Percentiles rank a stretch among this genome's conserved stretches.
Evolutionary conservation across 306 rosid genomes (phyloP).

Genomic region (Castanea mollissima): DNA sequence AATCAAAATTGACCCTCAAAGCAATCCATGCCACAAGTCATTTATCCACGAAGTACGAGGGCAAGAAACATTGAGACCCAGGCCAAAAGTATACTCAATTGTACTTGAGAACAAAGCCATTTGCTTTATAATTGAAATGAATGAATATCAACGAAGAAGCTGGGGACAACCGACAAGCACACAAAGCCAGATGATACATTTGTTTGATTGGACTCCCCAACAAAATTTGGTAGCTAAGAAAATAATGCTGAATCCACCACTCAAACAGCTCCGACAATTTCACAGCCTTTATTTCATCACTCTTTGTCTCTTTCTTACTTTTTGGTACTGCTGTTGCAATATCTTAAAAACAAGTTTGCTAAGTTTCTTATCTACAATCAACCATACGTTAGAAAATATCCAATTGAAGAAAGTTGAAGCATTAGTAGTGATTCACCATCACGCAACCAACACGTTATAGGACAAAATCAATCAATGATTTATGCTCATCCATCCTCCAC

Average conservation of each 20-base stretch:
- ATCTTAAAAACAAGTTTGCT: neutral
- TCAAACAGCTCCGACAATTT: neutral
- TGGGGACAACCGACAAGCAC: too few relatives aligned
- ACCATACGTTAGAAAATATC: neutral
- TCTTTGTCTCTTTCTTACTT: too few relatives aligned
- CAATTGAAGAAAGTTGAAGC: too few relatives aligned
- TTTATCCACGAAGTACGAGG: too few relatives aligned
- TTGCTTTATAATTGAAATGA: neutral
- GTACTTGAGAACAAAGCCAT: neutral
- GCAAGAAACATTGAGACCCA: too few relatives aligned
- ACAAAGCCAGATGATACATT: too few relatives aligned
- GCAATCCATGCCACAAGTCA: neutral
- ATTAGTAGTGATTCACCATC: neutral
- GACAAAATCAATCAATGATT: slow-evolving; percentile 6
- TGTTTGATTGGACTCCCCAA: too few relatives aligned
- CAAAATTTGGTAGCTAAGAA: too few relatives aligned
- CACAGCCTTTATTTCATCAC: neutral
- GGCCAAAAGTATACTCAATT: too few relatives aligned
- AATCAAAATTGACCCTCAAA: neutral
- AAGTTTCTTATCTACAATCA: neutral
- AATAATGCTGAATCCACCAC: neutral
- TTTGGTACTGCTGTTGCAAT: neutral
- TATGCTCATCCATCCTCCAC: neutral
- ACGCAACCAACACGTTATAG: neutral
- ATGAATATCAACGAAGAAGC: neutral